These are phyloP conservation scores for Alternaria sp. DNA, from an alignment of 2,329 filamentous ascomycete genomes.

Conservation along the genomic window DNA sequence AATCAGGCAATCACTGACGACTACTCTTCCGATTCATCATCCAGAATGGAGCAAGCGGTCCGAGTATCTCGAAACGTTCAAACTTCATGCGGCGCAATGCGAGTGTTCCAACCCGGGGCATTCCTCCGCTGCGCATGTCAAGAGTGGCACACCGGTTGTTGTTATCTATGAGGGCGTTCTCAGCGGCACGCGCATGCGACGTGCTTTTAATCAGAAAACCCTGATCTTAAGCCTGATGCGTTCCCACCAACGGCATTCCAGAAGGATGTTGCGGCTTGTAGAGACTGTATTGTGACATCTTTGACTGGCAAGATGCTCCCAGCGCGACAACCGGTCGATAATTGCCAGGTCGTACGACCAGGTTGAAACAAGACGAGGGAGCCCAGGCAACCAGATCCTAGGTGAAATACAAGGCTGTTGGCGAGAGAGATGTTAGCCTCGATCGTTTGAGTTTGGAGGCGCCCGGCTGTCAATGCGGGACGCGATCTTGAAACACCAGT, in stretches of 20 bases:
- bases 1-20: constrained; percentile 5
- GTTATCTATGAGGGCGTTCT: background rate
- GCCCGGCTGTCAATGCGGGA: constrained; percentile 13
- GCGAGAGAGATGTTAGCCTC: background rate
- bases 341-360: constrained; percentile 3
- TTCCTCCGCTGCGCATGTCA: background rate
- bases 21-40: background rate
- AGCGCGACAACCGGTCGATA: background rate
- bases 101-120: background rate
- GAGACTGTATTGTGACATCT: constrained; percentile 6
- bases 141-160: background rate
- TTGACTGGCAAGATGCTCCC: constrained; percentile 13
- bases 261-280: constrained; percentile 13
- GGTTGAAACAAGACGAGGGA: constrained; percentile 1
- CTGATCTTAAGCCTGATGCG: background rate
- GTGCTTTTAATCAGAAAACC: constrained; percentile 5
- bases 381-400: constrained; percentile 1
- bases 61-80: constrained; percentile 8
- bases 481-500: constrained; percentile 22
- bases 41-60: constrained; percentile 7
- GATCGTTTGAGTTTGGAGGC: constrained; percentile 4
- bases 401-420: background rate
- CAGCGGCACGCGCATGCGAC: constrained; percentile 3
- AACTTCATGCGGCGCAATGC: background rate
- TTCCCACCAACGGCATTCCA: background rate